phyloP scores from a whole-genome alignment of 2,329 filamentous ascomycete genomes.

The Calonectria montana region DNA sequence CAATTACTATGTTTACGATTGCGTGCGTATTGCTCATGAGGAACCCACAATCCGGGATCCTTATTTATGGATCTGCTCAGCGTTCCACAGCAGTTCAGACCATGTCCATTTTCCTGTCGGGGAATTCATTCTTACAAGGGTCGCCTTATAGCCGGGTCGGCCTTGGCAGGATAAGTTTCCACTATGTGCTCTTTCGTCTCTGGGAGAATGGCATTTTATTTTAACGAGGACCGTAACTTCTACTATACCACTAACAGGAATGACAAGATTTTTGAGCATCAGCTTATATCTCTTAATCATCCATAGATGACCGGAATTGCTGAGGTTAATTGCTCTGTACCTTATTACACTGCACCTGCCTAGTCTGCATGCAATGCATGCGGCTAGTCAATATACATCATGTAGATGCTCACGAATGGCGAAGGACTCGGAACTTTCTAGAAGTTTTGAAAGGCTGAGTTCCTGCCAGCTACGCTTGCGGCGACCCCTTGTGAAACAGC shows the following conservation, averaged over 20 bases:
- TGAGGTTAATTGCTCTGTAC: background rate
- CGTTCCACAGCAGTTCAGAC: background rate
- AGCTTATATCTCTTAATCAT: background rate
- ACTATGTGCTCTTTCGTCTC: background rate
- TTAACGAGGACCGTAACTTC: background rate
- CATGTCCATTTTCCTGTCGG: background rate
- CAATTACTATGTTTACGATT: background rate
- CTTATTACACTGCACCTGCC: background rate
- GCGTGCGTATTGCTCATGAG: background rate
- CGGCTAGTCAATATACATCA: background rate
- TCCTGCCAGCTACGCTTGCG: background rate
- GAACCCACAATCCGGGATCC: background rate
- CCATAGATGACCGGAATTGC: background rate
- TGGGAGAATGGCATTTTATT: background rate
- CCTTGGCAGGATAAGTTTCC: background rate
- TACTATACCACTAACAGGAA: too few relatives aligned
- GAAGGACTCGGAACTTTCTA: background rate
- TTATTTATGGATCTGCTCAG: conserved; percentile 1
- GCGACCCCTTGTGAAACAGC: background rate
- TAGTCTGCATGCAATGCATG: background rate
- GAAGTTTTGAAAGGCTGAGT: background rate
- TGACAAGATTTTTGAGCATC: background rate
- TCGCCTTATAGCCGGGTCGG: background rate
- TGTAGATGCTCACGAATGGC: background rate
- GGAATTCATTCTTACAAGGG: background rate